These are phyloP conservation scores for Lignosus rhinocerotis DNA, from an alignment of 1,284 basidiomycete species.

Conservation along the genomic window DNA sequence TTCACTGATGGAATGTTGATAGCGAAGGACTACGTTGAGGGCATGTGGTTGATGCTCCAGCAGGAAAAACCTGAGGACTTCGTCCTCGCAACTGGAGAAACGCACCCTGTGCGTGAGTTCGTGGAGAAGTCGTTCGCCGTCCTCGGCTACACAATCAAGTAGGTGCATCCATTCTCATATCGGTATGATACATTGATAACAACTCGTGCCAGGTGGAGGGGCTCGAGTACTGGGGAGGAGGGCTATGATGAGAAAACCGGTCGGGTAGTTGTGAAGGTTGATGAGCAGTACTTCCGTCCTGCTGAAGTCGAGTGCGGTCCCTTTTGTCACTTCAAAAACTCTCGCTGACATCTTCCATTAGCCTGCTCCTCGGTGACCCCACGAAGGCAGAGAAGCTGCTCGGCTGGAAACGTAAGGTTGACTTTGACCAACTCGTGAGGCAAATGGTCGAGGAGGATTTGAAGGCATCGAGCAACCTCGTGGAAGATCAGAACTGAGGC, in stretches of 20 bases:
- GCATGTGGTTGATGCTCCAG: slow-evolving; percentile 95
- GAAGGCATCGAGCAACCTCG: slow-evolving; percentile 63
- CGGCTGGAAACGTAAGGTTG: slow-evolving; percentile 83
- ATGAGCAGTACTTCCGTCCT: slow-evolving; percentile 82
- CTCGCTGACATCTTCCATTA: slow-evolving; percentile 29
- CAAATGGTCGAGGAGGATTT: slow-evolving; percentile 89
- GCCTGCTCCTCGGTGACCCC: slow-evolving; percentile 79
- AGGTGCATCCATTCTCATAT: slow-evolving; percentile 34
- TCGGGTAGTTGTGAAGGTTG: slow-evolving; percentile 76
- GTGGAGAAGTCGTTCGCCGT: slow-evolving; percentile 81
- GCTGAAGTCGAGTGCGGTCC: slow-evolving; percentile 85
- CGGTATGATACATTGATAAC: slow-evolving; percentile 5
- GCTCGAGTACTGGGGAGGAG: slow-evolving; percentile 71
- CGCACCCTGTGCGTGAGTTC: slow-evolving; percentile 87
- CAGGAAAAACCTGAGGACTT: slow-evolving; percentile 81
- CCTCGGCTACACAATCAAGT: slow-evolving; percentile 65
- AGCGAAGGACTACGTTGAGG: slow-evolving; percentile 89
- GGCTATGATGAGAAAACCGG: slow-evolving; percentile 69
- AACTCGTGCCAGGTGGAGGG: slow-evolving; percentile 63
- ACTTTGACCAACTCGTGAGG: slow-evolving; percentile 78
- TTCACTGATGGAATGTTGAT: neutral
- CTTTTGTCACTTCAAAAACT: neutral
- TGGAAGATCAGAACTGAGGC: slow-evolving; percentile 77
- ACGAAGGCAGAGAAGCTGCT: slow-evolving; percentile 82
- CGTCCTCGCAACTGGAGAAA: slow-evolving; percentile 91